phyloP scores from a whole-genome alignment of 192 early-diverging fungal genomes.

The Umbelopsis isabellina region DNA sequence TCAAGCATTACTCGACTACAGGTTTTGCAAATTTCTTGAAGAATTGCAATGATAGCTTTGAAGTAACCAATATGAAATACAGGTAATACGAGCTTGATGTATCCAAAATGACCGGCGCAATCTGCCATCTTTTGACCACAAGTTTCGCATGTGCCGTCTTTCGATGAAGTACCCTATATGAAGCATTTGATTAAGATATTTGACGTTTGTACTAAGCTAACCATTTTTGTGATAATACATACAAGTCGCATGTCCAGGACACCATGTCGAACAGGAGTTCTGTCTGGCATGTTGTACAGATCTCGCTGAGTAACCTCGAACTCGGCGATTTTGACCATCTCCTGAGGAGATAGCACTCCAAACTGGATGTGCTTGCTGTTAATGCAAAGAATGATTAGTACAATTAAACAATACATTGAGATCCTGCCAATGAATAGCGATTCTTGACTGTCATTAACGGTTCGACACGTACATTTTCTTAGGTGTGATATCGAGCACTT shows the following conservation, averaged over 20 bases:
- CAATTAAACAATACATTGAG: neutral
- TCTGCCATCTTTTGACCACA: conserved; percentile 85
- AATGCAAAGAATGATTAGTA: neutral
- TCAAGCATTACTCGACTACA: conserved; percentile 89
- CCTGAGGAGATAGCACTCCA: conserved; percentile 88
- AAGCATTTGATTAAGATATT: neutral
- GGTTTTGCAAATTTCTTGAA: conserved; percentile 97
- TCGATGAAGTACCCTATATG: conserved; percentile 80
- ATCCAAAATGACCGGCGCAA: conserved; percentile 97
- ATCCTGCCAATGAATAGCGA: neutral
- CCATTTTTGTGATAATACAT: conserved; percentile 20
- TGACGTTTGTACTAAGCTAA: neutral
- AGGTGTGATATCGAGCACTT: conserved; percentile 66
- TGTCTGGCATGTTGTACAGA: conserved; percentile 72
- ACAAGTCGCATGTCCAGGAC: conserved; percentile 90
- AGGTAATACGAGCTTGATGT: conserved; percentile 88
- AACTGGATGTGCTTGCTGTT: conserved; percentile 91
- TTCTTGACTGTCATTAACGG: neutral
- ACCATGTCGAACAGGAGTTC: conserved; percentile 83
- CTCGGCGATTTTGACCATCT: conserved; percentile 87
- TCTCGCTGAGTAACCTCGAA: conserved; percentile 91
- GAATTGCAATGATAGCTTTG: conserved; percentile 80
- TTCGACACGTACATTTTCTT: conserved; percentile 71
- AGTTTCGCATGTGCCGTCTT: conserved; percentile 84
- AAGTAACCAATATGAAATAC: conserved; percentile 99